Evolutionary conservation across 768 basidiomycete species (phyloP), one percentile per base, ranked within the genome.

Genomic region (Termitomyces heimii): DNA sequence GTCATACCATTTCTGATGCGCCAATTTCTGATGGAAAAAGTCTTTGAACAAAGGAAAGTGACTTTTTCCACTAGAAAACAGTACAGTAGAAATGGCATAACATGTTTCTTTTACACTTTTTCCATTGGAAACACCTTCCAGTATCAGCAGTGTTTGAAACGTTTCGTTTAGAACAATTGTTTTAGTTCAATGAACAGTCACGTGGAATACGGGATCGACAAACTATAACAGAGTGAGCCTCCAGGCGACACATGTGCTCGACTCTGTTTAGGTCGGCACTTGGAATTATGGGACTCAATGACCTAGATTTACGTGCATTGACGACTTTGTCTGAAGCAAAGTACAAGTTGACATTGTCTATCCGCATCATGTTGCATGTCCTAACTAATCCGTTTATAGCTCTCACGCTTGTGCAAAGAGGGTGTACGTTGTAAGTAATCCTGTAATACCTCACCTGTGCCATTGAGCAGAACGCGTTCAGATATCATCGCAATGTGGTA

Each of bases 231-330:
- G n/a, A n/a, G n/a, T 34, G 12, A 34, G 10, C 32, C 32, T 5
- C 16, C 35, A 18, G 14, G 5, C 35, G 5, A 2, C 35, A 5
- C 35, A 37, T 6, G 1, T 35, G 29, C 28, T 40, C 29, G 18
- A 22, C 24, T 2, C 20, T 46, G 18, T 32, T 22, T 62, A 94
- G 92, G 2, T 73, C 95, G 52, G 96, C 94, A 0, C 82, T 96
- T 26, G 94, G 92, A 1, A 76, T 97, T 28, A 96, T 96, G 94
- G 94, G 94, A 1, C 79, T 95, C 16, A 94, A 97, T 61, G 92
- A 93, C 57, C 81, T 97, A 14, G 91, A 96, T 64, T 80, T 97
- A 5, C 84, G 92, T 18, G 94, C 95, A 5, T 77, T 96, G 39
- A 77, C 91, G 0, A 80, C 84, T 1, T 90, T 90, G 8, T 94